Evolutionary conservation across 768 basidiomycete species (phyloP).

Genomic region (Boletus edulis): DNA sequence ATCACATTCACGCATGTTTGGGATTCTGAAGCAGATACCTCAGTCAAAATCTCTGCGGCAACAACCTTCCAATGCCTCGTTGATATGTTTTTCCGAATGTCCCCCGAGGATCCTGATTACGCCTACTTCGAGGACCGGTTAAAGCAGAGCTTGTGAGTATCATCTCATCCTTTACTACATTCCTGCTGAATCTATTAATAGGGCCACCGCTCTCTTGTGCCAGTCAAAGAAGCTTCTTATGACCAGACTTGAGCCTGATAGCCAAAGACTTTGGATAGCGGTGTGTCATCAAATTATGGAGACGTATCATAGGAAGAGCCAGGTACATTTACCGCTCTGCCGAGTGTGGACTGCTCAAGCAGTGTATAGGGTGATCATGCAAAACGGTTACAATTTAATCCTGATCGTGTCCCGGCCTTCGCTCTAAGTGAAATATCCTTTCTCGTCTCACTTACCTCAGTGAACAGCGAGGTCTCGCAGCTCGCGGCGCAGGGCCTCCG

Average conservation of each 20-base stretch:
- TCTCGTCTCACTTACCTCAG: slow-evolving; percentile 67
- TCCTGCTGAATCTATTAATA: slow-evolving; percentile 6
- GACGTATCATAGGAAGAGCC: slow-evolving; percentile 47
- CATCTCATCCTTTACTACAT: slow-evolving; percentile 11
- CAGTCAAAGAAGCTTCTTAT: slow-evolving; percentile 57
- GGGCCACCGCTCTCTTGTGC: slow-evolving; percentile 36
- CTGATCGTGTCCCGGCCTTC: slow-evolving; percentile 59
- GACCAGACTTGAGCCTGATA: slow-evolving; percentile 56
- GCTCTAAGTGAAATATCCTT: slow-evolving; percentile 71
- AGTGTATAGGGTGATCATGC: slow-evolving; percentile 40
- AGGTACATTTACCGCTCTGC: slow-evolving; percentile 35
- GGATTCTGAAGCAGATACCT: slow-evolving; percentile 60
- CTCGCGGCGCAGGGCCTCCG: slow-evolving; percentile 69
- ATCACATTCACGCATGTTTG: slow-evolving; percentile 50
- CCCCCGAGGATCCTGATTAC: slow-evolving; percentile 38
- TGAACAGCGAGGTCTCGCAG: slow-evolving; percentile 62
- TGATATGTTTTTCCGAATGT: slow-evolving; percentile 43
- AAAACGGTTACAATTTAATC: slow-evolving; percentile 48
- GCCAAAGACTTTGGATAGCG: slow-evolving; percentile 68
- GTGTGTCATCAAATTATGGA: slow-evolving; percentile 60
- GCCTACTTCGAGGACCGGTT: slow-evolving; percentile 42
- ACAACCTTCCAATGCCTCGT: slow-evolving; percentile 46
- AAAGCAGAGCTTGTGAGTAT: slow-evolving; percentile 43
- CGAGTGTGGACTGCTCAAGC: slow-evolving; percentile 2
- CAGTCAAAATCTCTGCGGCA: slow-evolving; percentile 62